Conservation (phyloP, 306 rosid species). For the Rosa lucieae region DNA sequence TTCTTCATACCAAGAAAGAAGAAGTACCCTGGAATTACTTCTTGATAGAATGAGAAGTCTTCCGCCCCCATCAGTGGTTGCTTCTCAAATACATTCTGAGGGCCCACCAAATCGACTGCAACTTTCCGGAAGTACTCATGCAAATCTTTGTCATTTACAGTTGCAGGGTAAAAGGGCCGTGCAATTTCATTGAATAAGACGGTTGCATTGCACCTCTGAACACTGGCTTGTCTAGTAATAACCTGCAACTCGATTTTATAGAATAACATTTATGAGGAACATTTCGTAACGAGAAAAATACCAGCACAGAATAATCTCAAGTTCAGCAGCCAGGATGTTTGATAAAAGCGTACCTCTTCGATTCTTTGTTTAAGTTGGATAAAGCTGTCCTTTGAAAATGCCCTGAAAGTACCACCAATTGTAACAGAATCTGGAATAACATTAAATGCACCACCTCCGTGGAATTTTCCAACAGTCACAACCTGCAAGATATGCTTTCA, state of each 20-base stretch:
- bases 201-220: slow-evolving; percentile 55
- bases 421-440: slow-evolving; percentile 88
- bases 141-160: slow-evolving; percentile 35
- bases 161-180: slow-evolving; percentile 33
- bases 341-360: slow-evolving; percentile 52
- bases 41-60: slow-evolving; percentile 45
- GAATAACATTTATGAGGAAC: neutral
- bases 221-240: slow-evolving; percentile 44
- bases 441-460: slow-evolving; percentile 83
- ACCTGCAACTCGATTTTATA: slow-evolving; percentile 31
- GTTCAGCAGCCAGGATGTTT: neutral
- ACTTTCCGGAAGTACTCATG: slow-evolving; percentile 34
- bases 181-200: slow-evolving; percentile 25
- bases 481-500: slow-evolving; percentile 45
- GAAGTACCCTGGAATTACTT: slow-evolving; percentile 42
- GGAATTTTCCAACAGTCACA: slow-evolving; percentile 63
- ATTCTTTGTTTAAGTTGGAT: slow-evolving; percentile 51
- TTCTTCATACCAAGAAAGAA: slow-evolving; percentile 42
- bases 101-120: slow-evolving; percentile 35
- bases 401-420: slow-evolving; percentile 87
- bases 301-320: neutral
- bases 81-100: slow-evolving; percentile 24
- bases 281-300: neutral
- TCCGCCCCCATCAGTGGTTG: slow-evolving; percentile 40
- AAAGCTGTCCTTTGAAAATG: slow-evolving; percentile 60